Evolutionary conservation across 2,329 filamentous ascomycete species (phyloP).

Genomic region (Aspergillus fumigatus): DNA sequence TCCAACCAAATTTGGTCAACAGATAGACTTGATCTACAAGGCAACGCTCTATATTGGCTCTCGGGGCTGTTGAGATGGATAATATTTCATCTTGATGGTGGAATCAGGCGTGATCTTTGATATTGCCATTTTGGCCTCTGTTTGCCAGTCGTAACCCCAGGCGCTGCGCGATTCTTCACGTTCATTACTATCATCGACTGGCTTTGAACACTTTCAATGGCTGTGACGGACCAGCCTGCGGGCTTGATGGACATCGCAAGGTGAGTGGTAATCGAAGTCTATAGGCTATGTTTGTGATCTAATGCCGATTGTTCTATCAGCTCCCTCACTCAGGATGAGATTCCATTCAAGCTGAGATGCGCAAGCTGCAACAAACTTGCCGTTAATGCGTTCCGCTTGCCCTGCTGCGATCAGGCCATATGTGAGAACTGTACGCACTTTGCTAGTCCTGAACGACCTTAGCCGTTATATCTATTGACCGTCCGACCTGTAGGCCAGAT

Average conservation of each 20-base stretch:
- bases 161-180: neutral
- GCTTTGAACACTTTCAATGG: slow-evolving; percentile 25
- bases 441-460: neutral
- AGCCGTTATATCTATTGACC: neutral
- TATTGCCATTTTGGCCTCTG: slow-evolving; percentile 9
- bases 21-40: slow-evolving; percentile 5
- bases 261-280: slow-evolving; percentile 17
- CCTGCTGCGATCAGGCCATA: slow-evolving; percentile 93
- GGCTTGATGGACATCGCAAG: slow-evolving; percentile 42
- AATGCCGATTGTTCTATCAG: slow-evolving; percentile 40
- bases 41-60: slow-evolving; percentile 68
- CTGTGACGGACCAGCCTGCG: slow-evolving; percentile 36
- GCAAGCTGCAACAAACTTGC: slow-evolving; percentile 88
- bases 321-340: slow-evolving; percentile 72
- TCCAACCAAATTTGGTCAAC: slow-evolving; percentile 11
- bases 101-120: slow-evolving; percentile 16
- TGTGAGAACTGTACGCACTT: slow-evolving; percentile 73
- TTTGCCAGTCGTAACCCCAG: slow-evolving; percentile 11
- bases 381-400: slow-evolving; percentile 82
- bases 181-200: neutral
- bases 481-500: slow-evolving; percentile 58
- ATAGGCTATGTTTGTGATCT: neutral
- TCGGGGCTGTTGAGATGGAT: slow-evolving; percentile 35
- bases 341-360: slow-evolving; percentile 94
- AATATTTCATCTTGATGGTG: slow-evolving; percentile 12